These are phyloP conservation scores for Chondrostereum purpureum DNA, from an alignment of 1,284 basidiomycete genomes.

Conservation along the genomic window DNA sequence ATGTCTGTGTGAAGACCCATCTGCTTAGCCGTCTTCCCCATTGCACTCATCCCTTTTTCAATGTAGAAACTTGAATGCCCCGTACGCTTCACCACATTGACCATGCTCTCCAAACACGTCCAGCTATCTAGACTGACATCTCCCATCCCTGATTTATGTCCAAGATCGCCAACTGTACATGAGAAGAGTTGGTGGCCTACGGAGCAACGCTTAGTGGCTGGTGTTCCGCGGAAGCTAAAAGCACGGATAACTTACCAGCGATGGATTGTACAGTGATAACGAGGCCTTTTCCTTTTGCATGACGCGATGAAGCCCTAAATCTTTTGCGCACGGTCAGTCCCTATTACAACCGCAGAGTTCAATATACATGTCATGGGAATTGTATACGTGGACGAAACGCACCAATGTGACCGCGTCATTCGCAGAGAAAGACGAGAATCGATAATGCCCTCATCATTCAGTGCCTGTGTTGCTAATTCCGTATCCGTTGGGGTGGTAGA, in stretches of 20 bases:
- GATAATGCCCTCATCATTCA: constrained; percentile 63
- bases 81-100: constrained; percentile 70
- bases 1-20: constrained; percentile 60
- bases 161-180: constrained; percentile 75
- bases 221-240: too few species aligned
- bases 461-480: constrained; percentile 62
- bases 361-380: not conserved
- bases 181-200: constrained; percentile 70
- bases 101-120: constrained; percentile 71
- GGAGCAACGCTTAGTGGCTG: too few species aligned
- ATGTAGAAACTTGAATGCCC: constrained; percentile 79
- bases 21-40: constrained; percentile 69
- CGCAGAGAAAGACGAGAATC: constrained; percentile 67
- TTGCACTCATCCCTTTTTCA: constrained; percentile 74
- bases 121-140: constrained; percentile 78
- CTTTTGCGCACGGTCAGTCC: constrained; percentile 75
- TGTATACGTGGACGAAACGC: constrained; percentile 13
- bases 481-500: constrained; percentile 58
- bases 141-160: constrained; percentile 52
- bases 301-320: constrained; percentile 65
- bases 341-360: constrained; percentile 17
- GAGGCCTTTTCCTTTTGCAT: constrained; percentile 70
- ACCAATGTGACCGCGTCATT: constrained; percentile 71
- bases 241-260: constrained; percentile 27
- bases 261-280: constrained; percentile 73